Evolutionary conservation across 805 yeast genomes (phyloP).

Genomic region (Kuraishia cidri): DNA sequence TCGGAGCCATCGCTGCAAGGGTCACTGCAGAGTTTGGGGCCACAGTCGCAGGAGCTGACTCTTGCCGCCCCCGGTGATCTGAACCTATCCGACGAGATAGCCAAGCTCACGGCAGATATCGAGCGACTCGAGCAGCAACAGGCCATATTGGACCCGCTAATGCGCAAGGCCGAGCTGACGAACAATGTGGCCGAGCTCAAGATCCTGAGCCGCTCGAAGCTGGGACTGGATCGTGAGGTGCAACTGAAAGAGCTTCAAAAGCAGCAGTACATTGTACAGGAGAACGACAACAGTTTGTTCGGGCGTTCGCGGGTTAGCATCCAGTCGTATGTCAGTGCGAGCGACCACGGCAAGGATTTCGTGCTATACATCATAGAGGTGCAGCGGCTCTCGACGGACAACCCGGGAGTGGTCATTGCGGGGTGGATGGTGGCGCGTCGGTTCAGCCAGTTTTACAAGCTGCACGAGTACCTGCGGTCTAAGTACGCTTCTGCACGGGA

Average conservation of each 20-base stretch:
- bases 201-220: slow-evolving; percentile 57
- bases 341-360: slow-evolving; percentile 50
- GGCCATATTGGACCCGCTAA: slow-evolving; percentile 53
- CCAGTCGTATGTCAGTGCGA: slow-evolving; percentile 45
- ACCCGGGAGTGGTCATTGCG: slow-evolving; percentile 38
- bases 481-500: slow-evolving; percentile 39
- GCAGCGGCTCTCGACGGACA: slow-evolving; percentile 30
- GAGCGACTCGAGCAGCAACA: slow-evolving; percentile 52
- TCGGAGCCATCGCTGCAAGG: not conserved
- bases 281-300: slow-evolving; percentile 67
- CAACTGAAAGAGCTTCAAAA: slow-evolving; percentile 62
- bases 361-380: slow-evolving; percentile 73
- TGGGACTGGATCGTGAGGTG: slow-evolving; percentile 65
- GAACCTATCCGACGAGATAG: slow-evolving; percentile 59
- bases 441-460: slow-evolving; percentile 71
- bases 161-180: slow-evolving; percentile 78
- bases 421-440: slow-evolving; percentile 91
- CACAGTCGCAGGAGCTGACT: slow-evolving; percentile 22
- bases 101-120: slow-evolving; percentile 46
- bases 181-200: slow-evolving; percentile 64
- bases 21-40: not conserved
- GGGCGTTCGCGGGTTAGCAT: slow-evolving; percentile 52
- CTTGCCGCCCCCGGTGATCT: slow-evolving; percentile 65
- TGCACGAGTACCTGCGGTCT: slow-evolving; percentile 55
- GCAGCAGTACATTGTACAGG: slow-evolving; percentile 79